Base-by-base conservation (phyloP, 2,329 filamentous ascomycete genomes). In the Dactylellina leptospora region DNA sequence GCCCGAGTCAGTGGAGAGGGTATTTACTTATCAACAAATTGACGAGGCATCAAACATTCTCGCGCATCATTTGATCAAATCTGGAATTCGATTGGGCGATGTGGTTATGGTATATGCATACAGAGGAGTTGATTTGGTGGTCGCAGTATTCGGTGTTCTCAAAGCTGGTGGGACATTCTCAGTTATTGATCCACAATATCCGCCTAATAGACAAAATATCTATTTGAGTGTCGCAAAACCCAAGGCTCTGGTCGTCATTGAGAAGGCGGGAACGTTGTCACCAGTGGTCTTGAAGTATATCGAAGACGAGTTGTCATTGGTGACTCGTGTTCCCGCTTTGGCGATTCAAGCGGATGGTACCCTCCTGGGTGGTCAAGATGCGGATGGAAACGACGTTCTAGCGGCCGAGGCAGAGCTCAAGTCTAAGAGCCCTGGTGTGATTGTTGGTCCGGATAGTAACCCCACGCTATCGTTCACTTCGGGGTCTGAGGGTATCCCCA, bases 21-120 rank as follows among this genome's bases (percentile, higher is more conserved):
- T 81, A 51, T 97, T 95, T 80, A 93, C 88, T 22, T 97, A 97
- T 80, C 83, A 83, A 75, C 91, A 96, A 77, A 96, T 97, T 78
- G 85, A 92, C 78, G 90, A 96, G 81, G 88, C 89, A 0, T 90
- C 91, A 27, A 96, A 96, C 78, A 84, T 87, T 16, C 80, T 97
- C 4, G 90, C 92, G 20, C 88, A 96, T 80, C 86, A 96, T 78
- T 84, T 97, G 18, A 85, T 90, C 59, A 83, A 88, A 54, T 84
- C 87, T 76, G 92, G 93, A 66, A 84, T 92, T 74, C 84, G 87
- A 69, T 83, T 87, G 75, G 92, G 92, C 6, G 92, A 97, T 78
- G 92, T 96, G 1, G 92, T 96, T 77, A 96, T 96, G 91, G 90
- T 95, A 74, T 97, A 88, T 78, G 91, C 91, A 62, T 86, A 96